Percentiles rank a stretch among this genome's conserved stretches.
phyloP scores from a whole-genome alignment of 768 basidiomycete genomes.

The Hydnomerulius pinastri region DNA sequence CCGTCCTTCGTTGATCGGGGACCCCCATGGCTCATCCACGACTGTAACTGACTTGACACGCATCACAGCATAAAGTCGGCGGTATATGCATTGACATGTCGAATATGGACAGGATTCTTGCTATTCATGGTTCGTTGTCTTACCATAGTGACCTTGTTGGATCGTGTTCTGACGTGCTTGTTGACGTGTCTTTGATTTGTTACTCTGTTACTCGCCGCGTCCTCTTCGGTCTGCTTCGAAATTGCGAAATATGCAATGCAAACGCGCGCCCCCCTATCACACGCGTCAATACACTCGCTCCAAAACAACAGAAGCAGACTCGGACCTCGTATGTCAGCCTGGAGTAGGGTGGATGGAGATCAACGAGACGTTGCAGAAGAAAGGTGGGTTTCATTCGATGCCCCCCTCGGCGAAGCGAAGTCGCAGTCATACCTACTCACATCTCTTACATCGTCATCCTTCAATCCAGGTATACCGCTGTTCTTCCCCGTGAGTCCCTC shows the following conservation, averaged over 20 bases:
- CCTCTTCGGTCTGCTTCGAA: too few relatives aligned
- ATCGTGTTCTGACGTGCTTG: neutral
- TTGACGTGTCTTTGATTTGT: too few relatives aligned
- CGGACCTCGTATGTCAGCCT: slow-evolving; percentile 74
- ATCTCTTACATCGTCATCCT: neutral
- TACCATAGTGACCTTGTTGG: neutral
- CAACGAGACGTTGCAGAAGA: slow-evolving; percentile 63
- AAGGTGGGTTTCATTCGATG: slow-evolving; percentile 42
- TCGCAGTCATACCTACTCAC: too few relatives aligned
- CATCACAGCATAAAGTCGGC: slow-evolving; percentile 37
- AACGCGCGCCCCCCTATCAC: neutral
- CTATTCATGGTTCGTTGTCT: slow-evolving; percentile 59
- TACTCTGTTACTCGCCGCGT: too few relatives aligned
- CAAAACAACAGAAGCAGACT: slow-evolving; percentile 63
- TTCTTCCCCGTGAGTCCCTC: slow-evolving; percentile 71
- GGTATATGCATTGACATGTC: slow-evolving; percentile 83
- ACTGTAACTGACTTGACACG: slow-evolving; percentile 4
- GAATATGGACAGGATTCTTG: slow-evolving; percentile 76
- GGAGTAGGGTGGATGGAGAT: slow-evolving; percentile 73
- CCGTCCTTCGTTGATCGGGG: neutral
- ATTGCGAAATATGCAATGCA: too few relatives aligned
- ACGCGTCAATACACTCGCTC: too few relatives aligned
- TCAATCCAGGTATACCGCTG: slow-evolving; percentile 64
- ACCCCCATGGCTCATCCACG: neutral
- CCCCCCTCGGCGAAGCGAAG: neutral